Evolutionary conservation across 495 filamentous ascomycete species (phyloP).

Genomic region (Xylaria telfairii): DNA sequence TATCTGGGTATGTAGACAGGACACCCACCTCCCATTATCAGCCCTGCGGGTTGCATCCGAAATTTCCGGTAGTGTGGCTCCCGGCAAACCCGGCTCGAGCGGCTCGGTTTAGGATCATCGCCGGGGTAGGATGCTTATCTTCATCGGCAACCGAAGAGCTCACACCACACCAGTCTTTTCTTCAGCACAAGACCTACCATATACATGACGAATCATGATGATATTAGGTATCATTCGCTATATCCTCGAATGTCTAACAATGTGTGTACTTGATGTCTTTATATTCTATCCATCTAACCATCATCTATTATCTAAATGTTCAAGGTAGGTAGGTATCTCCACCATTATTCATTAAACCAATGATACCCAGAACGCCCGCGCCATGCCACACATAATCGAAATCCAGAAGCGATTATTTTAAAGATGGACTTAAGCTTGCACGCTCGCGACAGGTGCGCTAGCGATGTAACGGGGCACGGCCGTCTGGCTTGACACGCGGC

Average conservation of each 20-base stretch:
- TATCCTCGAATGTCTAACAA: background rate
- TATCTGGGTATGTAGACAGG: background rate
- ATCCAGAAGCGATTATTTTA: conserved; percentile 65
- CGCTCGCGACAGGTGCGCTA: conserved; percentile 52
- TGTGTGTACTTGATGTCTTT: background rate
- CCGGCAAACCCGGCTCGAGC: conserved; percentile 5
- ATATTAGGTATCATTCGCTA: background rate
- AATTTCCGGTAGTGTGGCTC: conserved; percentile 14
- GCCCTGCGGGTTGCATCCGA: conserved; percentile 12
- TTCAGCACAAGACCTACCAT: no score
- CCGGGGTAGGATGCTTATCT: background rate
- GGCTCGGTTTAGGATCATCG: conserved; percentile 1
- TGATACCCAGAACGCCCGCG: conserved; percentile 33
- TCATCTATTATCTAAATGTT: background rate
- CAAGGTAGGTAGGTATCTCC: background rate
- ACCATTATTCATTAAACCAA: background rate
- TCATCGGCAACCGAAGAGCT: background rate
- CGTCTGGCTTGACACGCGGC: conserved; percentile 63
- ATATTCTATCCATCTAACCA: background rate
- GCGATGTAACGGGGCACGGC: conserved; percentile 61
- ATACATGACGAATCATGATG: background rate
- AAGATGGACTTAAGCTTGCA: conserved; percentile 41
- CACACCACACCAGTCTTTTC: background rate
- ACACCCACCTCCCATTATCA: background rate
- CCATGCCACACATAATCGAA: conserved; percentile 68